Evolutionary conservation across 495 filamentous ascomycete genomes (phyloP).

Genomic region (Achaetomiella virescens): DNA sequence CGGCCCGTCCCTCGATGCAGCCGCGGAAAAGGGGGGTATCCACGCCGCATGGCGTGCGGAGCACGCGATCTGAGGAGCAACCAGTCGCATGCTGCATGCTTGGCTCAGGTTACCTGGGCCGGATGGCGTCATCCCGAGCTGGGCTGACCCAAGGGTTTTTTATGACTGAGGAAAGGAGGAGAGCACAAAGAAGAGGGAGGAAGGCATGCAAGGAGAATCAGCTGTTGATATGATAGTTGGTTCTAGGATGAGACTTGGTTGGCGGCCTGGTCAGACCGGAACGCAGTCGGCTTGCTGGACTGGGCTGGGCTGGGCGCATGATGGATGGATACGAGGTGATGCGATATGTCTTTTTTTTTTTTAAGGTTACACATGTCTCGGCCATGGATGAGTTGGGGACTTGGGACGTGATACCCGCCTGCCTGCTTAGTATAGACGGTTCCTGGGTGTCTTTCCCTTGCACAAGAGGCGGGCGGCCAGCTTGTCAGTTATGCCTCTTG

Average conservation of each 20-base stretch:
- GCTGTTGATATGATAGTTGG: no score
- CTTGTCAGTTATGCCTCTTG: neutral
- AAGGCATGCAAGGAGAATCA: neutral
- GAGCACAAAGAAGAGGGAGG: neutral
- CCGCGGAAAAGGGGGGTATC: neutral
- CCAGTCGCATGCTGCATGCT: neutral
- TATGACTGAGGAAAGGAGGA: neutral
- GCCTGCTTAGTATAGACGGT: constrained; percentile 4
- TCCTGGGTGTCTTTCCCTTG: neutral
- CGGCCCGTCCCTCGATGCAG: neutral
- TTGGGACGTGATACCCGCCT: constrained; percentile 8
- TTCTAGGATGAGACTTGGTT: no score
- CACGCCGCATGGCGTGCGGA: constrained; percentile 12
- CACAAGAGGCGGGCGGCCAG: neutral
- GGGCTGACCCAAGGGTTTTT: neutral
- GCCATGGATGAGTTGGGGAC: neutral
- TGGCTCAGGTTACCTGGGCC: neutral
- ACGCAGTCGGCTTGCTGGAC: no score
- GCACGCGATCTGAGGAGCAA: constrained; percentile 9
- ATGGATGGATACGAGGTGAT: constrained; percentile 1
- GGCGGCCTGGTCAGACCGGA: no score
- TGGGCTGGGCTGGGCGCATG: neutral
- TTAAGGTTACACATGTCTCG: neutral
- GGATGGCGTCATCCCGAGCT: constrained; percentile 3
- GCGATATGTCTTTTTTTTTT: constrained; percentile 4